Evolutionary conservation across 2,329 filamentous ascomycete genomes (phyloP).

Genomic region (Diaporthe vexans): DNA sequence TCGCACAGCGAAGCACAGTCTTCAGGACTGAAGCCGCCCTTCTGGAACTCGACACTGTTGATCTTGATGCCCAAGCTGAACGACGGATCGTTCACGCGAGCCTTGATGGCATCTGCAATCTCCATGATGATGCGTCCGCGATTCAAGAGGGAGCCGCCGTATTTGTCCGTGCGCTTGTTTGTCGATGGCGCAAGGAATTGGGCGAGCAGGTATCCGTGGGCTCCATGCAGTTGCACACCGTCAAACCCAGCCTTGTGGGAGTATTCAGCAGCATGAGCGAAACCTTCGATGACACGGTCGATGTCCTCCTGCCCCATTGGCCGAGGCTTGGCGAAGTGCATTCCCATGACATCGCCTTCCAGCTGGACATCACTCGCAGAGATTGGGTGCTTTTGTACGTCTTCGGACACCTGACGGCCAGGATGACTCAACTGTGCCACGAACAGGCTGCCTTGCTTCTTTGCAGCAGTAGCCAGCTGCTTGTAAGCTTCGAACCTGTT

Average conservation of each 20-base stretch:
- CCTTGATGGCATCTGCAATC: conserved; percentile 56
- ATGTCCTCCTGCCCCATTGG: conserved; percentile 67
- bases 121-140: conserved; percentile 62
- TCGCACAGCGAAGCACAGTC: conserved; percentile 64
- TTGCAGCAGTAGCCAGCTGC: conserved; percentile 66
- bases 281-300: conserved; percentile 64
- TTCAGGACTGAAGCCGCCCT: conserved; percentile 63
- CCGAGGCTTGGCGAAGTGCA: conserved; percentile 66
- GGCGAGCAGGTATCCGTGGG: conserved; percentile 63
- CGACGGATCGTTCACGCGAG: conserved; percentile 47
- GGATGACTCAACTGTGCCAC: conserved; percentile 75
- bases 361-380: conserved; percentile 57
- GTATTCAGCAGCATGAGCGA: conserved; percentile 69
- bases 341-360: conserved; percentile 56
- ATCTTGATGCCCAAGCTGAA: conserved; percentile 70
- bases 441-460: conserved; percentile 71
- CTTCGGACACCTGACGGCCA: conserved; percentile 64
- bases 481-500: conserved; percentile 74
- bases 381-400: conserved; percentile 54
- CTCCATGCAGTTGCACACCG: conserved; percentile 61
- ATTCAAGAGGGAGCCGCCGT: conserved; percentile 60
- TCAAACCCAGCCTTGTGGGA: conserved; percentile 69
- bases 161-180: conserved; percentile 54
- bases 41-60: conserved; percentile 70
- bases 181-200: conserved; percentile 55